Conservation (phyloP, 129 eudicot species). For the Flaveria linearis region DNA sequence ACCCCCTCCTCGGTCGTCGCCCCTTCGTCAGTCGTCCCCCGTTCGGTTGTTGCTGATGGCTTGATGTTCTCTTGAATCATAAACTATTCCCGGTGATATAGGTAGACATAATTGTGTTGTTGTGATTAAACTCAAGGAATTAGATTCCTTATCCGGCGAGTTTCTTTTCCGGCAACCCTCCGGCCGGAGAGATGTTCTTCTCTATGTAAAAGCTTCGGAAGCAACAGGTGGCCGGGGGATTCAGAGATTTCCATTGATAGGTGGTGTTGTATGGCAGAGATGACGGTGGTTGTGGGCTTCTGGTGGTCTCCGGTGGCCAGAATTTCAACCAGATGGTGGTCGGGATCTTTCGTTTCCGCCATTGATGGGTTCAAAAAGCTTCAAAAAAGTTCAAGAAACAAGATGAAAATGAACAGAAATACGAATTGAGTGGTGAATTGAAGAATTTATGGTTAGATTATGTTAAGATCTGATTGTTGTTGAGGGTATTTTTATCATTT, state of each 20-base stretch:
- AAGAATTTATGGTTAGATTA: no score
- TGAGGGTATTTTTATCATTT: no score
- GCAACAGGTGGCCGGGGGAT: slow-evolving; percentile 83
- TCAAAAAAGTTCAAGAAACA: no score
- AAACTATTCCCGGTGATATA: no score
- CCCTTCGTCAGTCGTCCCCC: no score
- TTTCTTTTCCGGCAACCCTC: slow-evolving; percentile 48
- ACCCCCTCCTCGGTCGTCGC: no score
- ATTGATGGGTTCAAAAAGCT: slow-evolving; percentile 27
- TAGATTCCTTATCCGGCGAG: slow-evolving; percentile 16
- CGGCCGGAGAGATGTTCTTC: slow-evolving; percentile 71
- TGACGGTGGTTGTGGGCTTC: slow-evolving; percentile 25
- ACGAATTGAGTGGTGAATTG: not conserved
- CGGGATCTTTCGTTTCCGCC: slow-evolving; percentile 46
- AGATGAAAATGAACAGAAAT: not conserved
- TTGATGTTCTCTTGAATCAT: no score
- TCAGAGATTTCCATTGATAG: slow-evolving; percentile 75
- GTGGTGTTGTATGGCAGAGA: slow-evolving; percentile 64
- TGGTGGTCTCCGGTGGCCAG: slow-evolving; percentile 59
- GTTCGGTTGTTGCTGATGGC: no score
- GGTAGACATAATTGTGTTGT: no score
- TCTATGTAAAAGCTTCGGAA: slow-evolving; percentile 81
- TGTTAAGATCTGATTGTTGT: slow-evolving; percentile 5
- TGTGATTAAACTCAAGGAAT: no score
- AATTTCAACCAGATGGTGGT: slow-evolving; percentile 59